A percentile compares a stretch with the other conserved stretches of the same genome.
Conservation (phyloP, 805 yeast genomes). For the Starmera dryadoides region DNA sequence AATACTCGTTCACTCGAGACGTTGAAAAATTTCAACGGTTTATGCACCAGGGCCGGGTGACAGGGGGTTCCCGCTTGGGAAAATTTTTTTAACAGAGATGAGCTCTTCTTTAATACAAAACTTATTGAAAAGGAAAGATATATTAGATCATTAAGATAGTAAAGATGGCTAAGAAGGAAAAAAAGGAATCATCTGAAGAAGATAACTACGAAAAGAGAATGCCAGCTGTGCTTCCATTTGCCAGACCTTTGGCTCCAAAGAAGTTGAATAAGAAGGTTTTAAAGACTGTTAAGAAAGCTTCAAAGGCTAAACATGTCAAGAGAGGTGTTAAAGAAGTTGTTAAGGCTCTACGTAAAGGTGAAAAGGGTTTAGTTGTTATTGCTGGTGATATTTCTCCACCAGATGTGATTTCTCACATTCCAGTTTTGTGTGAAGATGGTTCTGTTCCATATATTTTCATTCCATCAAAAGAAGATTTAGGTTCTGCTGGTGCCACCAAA, state of each 20-base stretch:
- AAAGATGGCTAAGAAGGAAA: conserved; percentile 40
- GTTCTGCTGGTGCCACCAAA: conserved; percentile 98
- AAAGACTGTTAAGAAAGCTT: conserved; percentile 95
- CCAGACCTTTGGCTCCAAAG: conserved; percentile 92
- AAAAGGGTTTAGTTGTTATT: conserved; percentile 90
- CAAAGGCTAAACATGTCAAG: conserved; percentile 96
- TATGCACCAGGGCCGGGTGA: no score
- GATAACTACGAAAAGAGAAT: conserved; percentile 91
- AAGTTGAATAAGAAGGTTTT: conserved; percentile 91
- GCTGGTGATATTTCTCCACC: conserved; percentile 98
- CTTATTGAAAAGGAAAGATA: not conserved
- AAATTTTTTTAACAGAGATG: not conserved
- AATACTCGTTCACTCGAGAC: no score
- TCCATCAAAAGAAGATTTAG: conserved; percentile 97
- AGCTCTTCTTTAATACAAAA: not conserved
- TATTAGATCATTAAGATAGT: not conserved
- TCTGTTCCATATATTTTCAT: conserved; percentile 88
- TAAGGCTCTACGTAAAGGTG: conserved; percentile 95
- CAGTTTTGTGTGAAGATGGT: conserved; percentile 93
- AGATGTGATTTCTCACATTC: conserved; percentile 95
- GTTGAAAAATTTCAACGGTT: no score
- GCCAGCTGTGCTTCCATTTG: conserved; percentile 87
- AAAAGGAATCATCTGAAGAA: conserved; percentile 29
- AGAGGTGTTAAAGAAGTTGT: conserved; percentile 99
- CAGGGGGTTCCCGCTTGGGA: no score